Evolutionary conservation across 106 monocot genomes (phyloP), one percentile per base, ranked within the genome.

Genomic region (Allium fistulosum): DNA sequence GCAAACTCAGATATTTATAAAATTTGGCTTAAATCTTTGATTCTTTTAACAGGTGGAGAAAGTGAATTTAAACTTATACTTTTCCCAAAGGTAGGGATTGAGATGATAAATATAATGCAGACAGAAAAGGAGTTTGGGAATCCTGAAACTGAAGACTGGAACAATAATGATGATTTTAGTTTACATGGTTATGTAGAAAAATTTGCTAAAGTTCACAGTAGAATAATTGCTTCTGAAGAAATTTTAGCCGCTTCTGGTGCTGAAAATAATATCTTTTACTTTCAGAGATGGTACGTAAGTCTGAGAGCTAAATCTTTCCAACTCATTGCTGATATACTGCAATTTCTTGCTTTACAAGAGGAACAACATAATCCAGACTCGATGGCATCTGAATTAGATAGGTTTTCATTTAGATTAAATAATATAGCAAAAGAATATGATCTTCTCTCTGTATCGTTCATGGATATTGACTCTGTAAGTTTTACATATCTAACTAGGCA

Each of bases 211-310:
- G 69, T 84, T 71, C 75, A 74, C 66, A 68, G 67, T 53, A 92
- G 78, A 74, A 74, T 93, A 75, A 77, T 62, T 45, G 84, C 85
- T 65, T 78, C 87, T 27, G 73, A 74, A 76, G 69, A 83, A 78
- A 72, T 67, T 53, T 79, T 99, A 48, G 52, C 72, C 66, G 63
- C 72, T 66, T 57, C 61, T 27, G 62, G 72, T 58, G 59, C 49
- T 63, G 68, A 62, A 59, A 49, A 68, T 69, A 57, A 61, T 65
- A 26, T 75, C 26, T 83, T 76, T 26, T 83, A 77, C 69, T 89
- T 99, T 65, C 97, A 99, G 65, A 78, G 69, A 47, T 99, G 92
- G 92, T 92, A 92, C 61, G 48, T 99, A 26, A 77, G 68, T 73
- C 83, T 99, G 48, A 92, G 97, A 78, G 72, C 61, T 26, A 79